phyloP scores from a whole-genome alignment of 1,139 yeast species.

The Yamadazyma atmosphaerica region DNA sequence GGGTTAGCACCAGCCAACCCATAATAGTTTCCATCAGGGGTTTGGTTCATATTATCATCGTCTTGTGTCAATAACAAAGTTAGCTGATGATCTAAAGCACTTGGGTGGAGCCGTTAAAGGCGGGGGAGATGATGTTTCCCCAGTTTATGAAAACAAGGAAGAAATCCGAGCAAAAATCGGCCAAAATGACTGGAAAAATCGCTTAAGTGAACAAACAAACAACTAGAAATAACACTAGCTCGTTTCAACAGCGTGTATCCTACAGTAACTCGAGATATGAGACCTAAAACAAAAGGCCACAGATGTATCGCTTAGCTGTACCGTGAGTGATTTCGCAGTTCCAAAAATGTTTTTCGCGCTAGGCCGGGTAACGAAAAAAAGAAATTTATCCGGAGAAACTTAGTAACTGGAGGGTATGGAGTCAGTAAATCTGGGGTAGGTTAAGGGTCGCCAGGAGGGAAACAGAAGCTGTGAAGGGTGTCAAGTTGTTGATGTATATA shows the following conservation, averaged over 20 bases:
- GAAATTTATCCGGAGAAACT: background rate
- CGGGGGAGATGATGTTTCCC: background rate
- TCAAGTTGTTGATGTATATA: no score
- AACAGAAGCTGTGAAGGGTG: no score
- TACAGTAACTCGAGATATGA: no score
- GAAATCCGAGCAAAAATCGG: background rate
- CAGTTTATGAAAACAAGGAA: background rate
- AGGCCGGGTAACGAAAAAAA: background rate
- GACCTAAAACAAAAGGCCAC: no score
- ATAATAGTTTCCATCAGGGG: background rate
- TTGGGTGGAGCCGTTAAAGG: background rate
- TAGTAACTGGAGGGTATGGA: background rate
- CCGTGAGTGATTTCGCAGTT: no score
- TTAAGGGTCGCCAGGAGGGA: no score
- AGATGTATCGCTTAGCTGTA: no score
- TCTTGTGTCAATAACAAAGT: no score
- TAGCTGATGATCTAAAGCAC: background rate
- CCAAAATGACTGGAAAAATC: background rate
- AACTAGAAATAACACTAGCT: no score
- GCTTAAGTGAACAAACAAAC: no score
- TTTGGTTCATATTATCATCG: constrained; percentile 1
- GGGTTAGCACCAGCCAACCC: background rate
- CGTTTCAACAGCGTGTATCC: no score
- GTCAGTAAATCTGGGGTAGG: no score
- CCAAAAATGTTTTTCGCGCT: background rate